Evolutionary conservation across 352 stramenopile genomes (phyloP).

Genomic region (Thraustochytrium sp.): DNA sequence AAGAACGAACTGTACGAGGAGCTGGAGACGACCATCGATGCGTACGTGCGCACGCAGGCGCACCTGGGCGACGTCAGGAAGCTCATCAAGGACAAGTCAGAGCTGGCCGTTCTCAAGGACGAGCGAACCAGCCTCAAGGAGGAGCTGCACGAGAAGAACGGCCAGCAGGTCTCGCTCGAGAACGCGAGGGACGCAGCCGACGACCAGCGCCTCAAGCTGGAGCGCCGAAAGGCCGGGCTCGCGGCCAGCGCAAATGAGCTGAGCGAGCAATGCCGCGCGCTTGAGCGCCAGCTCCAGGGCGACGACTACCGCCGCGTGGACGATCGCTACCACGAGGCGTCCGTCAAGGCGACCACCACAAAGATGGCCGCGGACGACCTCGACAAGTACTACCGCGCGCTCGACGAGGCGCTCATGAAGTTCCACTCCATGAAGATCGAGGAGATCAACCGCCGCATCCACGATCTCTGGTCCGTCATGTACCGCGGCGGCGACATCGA

Average conservation of each 20-base stretch:
- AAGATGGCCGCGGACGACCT: conserved; percentile 89
- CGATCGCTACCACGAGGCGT: conserved; percentile 79
- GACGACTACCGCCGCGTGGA: conserved; percentile 85
- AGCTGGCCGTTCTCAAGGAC: not conserved
- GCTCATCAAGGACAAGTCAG: not conserved
- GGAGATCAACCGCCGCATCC: conserved; percentile 99
- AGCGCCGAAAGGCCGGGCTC: not conserved
- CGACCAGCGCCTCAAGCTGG: not conserved
- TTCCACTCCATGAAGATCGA: conserved; percentile 98
- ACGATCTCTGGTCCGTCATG: conserved; percentile 92
- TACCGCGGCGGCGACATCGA: conserved; percentile 99
- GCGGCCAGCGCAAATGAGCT: not conserved
- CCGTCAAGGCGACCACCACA: conserved; percentile 93
- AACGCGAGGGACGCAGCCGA: not conserved
- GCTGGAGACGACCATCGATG: not conserved
- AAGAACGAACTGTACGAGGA: not conserved
- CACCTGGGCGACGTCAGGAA: not conserved
- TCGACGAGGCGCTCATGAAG: conserved; percentile 89
- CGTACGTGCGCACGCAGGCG: no score
- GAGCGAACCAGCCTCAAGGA: not conserved
- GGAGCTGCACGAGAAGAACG: not conserved
- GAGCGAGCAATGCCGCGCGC: not conserved
- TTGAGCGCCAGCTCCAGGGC: conserved; percentile 21
- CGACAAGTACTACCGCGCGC: conserved; percentile 87
- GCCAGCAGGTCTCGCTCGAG: not conserved